Base-by-base conservation (phyloP, 192 early-diverging fungal species). In the Cladochytrium replicatum region DNA sequence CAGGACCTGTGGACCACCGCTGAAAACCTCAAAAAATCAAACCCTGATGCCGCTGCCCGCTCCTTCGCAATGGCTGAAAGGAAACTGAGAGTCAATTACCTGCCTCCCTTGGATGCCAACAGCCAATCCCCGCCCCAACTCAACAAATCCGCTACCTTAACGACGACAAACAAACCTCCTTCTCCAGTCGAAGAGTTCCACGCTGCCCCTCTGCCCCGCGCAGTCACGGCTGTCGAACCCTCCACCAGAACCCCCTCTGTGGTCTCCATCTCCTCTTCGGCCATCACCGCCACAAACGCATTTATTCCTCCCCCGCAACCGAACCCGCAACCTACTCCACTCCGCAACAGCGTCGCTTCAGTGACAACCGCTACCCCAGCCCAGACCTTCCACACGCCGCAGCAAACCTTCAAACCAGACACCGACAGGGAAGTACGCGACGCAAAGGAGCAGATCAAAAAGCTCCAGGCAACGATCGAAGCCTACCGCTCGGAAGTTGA, bases 401-500 rank as follows among this genome's bases (percentile, higher is more conserved):
- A 39, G 21, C 30, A 28, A 28, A 13, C 9, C 30, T 19, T 44
- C 17, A 13, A n/a, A n/a, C 17, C 17, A 13, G 43, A 28, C 8
- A 25, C 51, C 6, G 47, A 50, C 34, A 21, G 51, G 9, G 60
- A 61, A 50, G 44, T 60, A 29, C 29, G 41, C 26, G 65, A 67
- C 37, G 57, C 60, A 45, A 45, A 64, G 17, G 71, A 69, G 15
- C 61, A 63, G 19, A 67, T 72, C 40, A 66, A 60, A n/a, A 42
- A 54, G 1, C 53, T 77, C 13, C 66, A 65, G 25, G 49, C 54
- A 13, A 68, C 70, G 8, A 71, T 67, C 52, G 75, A 77, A 15
- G 71, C 61, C 7, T 77, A 77, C 57, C 73, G 74, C 43, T 47
- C 61, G 11, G 75, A 77, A 46, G 62, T 77, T 40, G 75, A 77